These are phyloP conservation scores for Amborella trichopoda DNA, from an alignment of 164 flowering plant genomes.

Conservation along the genomic window DNA sequence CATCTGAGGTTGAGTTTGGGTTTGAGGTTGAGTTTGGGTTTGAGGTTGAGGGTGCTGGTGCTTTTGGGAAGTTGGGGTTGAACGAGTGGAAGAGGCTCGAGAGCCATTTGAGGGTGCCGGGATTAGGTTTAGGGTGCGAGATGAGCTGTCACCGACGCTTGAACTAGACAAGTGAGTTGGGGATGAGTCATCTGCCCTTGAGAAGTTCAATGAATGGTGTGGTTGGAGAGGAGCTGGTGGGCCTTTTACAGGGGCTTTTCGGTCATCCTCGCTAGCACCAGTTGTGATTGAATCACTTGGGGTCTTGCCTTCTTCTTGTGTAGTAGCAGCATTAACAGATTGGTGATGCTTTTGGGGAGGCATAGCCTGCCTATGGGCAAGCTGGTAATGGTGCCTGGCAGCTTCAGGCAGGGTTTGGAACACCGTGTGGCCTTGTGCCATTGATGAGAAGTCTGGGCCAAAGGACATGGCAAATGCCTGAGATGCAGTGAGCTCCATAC, in stretches of 20 bases:
- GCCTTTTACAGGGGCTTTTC: slow-evolving; percentile 21
- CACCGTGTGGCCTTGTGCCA: slow-evolving; percentile 53
- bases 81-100: slow-evolving; percentile 23
- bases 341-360: slow-evolving; percentile 14
- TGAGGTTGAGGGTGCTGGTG: slow-evolving; percentile 27
- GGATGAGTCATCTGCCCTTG: slow-evolving; percentile 33
- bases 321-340: neutral
- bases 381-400: slow-evolving; percentile 43
- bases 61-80: slow-evolving; percentile 17
- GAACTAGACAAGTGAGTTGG: neutral
- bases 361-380: slow-evolving; percentile 41
- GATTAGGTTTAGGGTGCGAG: slow-evolving; percentile 38
- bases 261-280: too few species aligned
- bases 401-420: slow-evolving; percentile 64
- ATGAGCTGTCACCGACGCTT: slow-evolving; percentile 26
- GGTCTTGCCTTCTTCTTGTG: slow-evolving; percentile 44
- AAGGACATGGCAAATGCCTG: slow-evolving; percentile 82
- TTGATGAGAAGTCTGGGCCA: slow-evolving; percentile 57
- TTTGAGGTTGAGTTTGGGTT: too few species aligned
- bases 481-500: slow-evolving; percentile 43
- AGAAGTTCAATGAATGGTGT: slow-evolving; percentile 58
- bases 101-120: slow-evolving; percentile 17
- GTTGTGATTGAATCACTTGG: slow-evolving; percentile 28
- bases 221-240: slow-evolving; percentile 9
- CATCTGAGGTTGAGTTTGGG: slow-evolving; percentile 36